Evolutionary conservation across 768 basidiomycete species (phyloP).

Genomic region (Ramaria sp.): DNA sequence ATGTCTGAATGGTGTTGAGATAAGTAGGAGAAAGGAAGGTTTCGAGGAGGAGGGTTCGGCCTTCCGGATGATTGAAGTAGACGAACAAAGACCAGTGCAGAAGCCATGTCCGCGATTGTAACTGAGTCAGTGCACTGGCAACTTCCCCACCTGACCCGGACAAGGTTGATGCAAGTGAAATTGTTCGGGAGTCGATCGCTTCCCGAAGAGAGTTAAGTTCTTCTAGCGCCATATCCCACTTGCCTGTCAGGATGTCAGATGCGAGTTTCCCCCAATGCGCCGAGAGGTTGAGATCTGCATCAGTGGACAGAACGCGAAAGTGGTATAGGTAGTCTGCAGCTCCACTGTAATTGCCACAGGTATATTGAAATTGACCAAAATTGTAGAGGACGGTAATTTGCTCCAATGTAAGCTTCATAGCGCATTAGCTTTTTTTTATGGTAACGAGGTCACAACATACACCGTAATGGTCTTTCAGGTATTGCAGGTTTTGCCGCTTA

Average conservation of each 20-base stretch:
- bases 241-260: slow-evolving; percentile 88
- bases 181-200: slow-evolving; percentile 68
- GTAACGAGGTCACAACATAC: slow-evolving; percentile 33
- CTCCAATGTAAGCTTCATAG: slow-evolving; percentile 75
- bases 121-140: slow-evolving; percentile 52
- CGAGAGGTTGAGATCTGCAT: slow-evolving; percentile 85
- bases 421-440: neutral
- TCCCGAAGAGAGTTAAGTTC: slow-evolving; percentile 95
- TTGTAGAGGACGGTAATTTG: slow-evolving; percentile 95
- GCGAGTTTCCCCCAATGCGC: slow-evolving; percentile 99
- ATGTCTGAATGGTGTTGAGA: slow-evolving; percentile 97
- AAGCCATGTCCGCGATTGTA: slow-evolving; percentile 93
- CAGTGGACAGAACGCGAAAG: slow-evolving; percentile 94
- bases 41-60: slow-evolving; percentile 85
- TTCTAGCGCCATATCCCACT: slow-evolving; percentile 91
- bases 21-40: slow-evolving; percentile 94
- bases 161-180: slow-evolving; percentile 20
- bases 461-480: slow-evolving; percentile 86
- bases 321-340: slow-evolving; percentile 98
- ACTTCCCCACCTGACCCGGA: slow-evolving; percentile 9
- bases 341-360: slow-evolving; percentile 94
- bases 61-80: slow-evolving; percentile 93
- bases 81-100: slow-evolving; percentile 98
- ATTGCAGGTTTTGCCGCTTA: slow-evolving; percentile 91
- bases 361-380: slow-evolving; percentile 97